These are phyloP conservation scores for Paramecium biaurelia DNA, from an alignment of 73 alveolate genomes.

Conservation along the genomic window DNA sequence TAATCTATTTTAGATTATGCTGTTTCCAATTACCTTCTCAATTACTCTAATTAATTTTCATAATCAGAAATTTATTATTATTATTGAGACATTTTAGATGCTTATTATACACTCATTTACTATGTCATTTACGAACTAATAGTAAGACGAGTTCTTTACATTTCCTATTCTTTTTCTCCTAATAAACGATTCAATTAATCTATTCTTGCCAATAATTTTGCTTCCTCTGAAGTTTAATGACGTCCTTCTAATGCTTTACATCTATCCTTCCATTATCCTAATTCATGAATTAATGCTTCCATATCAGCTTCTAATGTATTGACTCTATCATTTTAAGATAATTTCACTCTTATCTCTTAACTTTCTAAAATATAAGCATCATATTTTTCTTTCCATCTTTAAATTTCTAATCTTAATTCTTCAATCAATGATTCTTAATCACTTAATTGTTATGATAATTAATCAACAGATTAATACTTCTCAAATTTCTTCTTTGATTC, in stretches of 20 bases:
- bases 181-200: not conserved
- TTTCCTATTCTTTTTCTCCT: not conserved
- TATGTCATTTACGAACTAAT: not conserved
- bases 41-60: not conserved
- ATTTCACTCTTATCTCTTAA: not conserved
- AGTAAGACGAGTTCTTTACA: not conserved
- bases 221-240: not conserved
- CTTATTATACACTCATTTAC: not conserved
- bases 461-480: not conserved
- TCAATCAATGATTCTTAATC: not conserved
- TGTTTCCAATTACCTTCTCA: not conserved
- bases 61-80: not conserved
- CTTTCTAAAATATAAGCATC: not conserved
- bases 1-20: not conserved
- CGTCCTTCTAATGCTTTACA: not conserved
- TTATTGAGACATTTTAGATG: not conserved
- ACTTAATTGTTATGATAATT: not conserved
- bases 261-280: not conserved
- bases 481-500: constrained; percentile 36
- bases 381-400: not conserved
- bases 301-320: not conserved
- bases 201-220: not conserved
- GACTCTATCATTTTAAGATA: not conserved
- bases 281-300: not conserved
- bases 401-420: not conserved